Evolutionary conservation across 2,329 filamentous ascomycete genomes (phyloP).

Genomic region (Trichophyton benhamiae): DNA sequence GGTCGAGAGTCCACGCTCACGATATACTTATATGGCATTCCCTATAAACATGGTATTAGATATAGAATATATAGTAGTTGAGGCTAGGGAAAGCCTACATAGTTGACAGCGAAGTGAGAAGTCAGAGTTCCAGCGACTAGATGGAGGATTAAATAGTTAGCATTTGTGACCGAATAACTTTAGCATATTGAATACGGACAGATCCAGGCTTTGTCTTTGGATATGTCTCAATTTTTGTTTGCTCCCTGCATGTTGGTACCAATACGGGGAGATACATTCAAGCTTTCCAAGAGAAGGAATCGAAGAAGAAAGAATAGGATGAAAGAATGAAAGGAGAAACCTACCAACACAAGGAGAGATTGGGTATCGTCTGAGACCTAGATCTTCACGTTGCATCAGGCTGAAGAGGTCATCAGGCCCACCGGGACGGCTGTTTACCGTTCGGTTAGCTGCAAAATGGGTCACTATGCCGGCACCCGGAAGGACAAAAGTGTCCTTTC

Average conservation of each 20-base stretch:
- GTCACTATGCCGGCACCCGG: slow-evolving; percentile 36
- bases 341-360: slow-evolving; percentile 25
- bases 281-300: neutral
- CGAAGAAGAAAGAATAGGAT: neutral
- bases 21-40: slow-evolving; percentile 50
- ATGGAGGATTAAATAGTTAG: neutral
- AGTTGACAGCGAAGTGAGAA: slow-evolving; percentile 39
- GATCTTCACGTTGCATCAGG: slow-evolving; percentile 33
- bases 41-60: slow-evolving; percentile 22
- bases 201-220: neutral
- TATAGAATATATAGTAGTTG: neutral
- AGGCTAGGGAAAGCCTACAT: slow-evolving; percentile 21
- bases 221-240: neutral
- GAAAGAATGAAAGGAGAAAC: slow-evolving; percentile 10
- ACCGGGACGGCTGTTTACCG: slow-evolving; percentile 38
- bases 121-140: slow-evolving; percentile 30
- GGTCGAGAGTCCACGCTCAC: slow-evolving; percentile 36
- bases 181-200: no score
- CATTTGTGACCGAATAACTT: neutral
- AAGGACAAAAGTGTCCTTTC: slow-evolving; percentile 24
- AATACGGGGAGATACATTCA: neutral
- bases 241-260: neutral
- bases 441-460: slow-evolving; percentile 46
- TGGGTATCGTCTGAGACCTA: slow-evolving; percentile 36
- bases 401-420: slow-evolving; percentile 53